Conservation (phyloP, 2,329 filamentous ascomycete genomes). For the Penicillium sp. region DNA sequence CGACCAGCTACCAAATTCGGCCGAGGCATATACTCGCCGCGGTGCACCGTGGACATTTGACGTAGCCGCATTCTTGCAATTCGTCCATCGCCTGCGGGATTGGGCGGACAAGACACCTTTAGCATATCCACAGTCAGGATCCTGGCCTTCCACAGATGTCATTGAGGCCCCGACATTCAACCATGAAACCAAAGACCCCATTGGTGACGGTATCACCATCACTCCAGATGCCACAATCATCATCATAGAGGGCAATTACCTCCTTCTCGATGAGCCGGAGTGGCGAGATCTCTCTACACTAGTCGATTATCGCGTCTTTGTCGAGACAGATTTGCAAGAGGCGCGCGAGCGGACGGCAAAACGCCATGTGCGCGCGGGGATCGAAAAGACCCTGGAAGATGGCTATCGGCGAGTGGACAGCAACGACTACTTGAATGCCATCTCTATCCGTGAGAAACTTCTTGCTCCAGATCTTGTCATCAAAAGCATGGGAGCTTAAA, state of each 20-base stretch:
- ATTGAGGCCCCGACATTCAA: slow-evolving; percentile 32
- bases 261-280: slow-evolving; percentile 24
- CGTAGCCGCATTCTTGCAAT: slow-evolving; percentile 23
- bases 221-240: slow-evolving; percentile 17
- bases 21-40: slow-evolving; percentile 32
- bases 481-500: slow-evolving; percentile 13
- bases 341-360: slow-evolving; percentile 37
- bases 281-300: slow-evolving; percentile 33
- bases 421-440: slow-evolving; percentile 38
- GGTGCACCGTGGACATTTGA: slow-evolving; percentile 40
- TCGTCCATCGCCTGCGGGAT: slow-evolving; percentile 22
- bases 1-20: slow-evolving; percentile 29
- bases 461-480: slow-evolving; percentile 27
- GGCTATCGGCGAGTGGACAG: slow-evolving; percentile 34
- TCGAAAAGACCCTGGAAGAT: slow-evolving; percentile 36
- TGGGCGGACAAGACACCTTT: slow-evolving; percentile 23
- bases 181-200: slow-evolving; percentile 34
- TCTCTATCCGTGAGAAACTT: slow-evolving; percentile 24
- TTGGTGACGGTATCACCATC: slow-evolving; percentile 26
- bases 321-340: slow-evolving; percentile 36
- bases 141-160: slow-evolving; percentile 10
- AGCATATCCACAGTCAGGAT: slow-evolving; percentile 3
- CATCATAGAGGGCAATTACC: slow-evolving; percentile 20
- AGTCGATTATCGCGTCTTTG: slow-evolving; percentile 42
- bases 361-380: slow-evolving; percentile 39